A percentile compares a stretch with the other conserved stretches of the same genome.
These are phyloP conservation scores for Vaccinium vitisidaea DNA, from an alignment of 148 eudicot species.

Conservation along the genomic window DNA sequence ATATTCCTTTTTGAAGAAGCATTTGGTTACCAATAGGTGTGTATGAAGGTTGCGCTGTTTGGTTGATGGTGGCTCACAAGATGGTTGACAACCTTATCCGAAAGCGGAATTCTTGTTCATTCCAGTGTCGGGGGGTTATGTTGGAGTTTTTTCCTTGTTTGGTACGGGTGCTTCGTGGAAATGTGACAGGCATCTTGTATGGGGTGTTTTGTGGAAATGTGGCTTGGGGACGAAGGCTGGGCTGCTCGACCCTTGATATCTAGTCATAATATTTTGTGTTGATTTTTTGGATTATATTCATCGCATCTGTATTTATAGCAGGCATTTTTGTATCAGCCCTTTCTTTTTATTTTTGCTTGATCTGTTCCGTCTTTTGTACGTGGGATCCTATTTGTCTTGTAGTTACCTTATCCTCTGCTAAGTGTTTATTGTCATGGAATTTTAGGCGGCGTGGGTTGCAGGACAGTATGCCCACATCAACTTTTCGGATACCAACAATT, in stretches of 20 bases:
- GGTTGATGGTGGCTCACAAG: neutral
- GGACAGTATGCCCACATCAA: slow-evolving; percentile 96
- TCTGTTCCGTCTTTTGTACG: neutral
- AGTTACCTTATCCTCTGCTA: neutral
- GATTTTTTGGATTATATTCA: neutral
- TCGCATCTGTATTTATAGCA: neutral
- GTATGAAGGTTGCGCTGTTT: neutral
- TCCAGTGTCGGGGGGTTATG: neutral
- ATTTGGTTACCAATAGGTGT: neutral
- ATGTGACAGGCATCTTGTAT: neutral
- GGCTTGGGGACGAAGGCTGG: neutral
- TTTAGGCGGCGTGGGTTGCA: slow-evolving; percentile 99
- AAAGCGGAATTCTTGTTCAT: neutral
- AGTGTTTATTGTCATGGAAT: slow-evolving; percentile 14
- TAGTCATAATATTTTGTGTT: neutral
- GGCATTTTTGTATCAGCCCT: neutral
- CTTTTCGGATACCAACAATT: slow-evolving; percentile 85
- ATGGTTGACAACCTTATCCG: neutral
- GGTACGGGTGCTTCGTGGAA: neutral
- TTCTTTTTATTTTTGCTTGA: neutral
- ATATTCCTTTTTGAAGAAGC: neutral
- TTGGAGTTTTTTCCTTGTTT: neutral
- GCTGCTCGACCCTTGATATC: neutral
- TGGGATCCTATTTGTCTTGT: neutral
- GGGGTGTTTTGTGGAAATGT: neutral